phyloP scores from a whole-genome alignment of 169 alveolate genomes.

The Babesia ovata region DNA sequence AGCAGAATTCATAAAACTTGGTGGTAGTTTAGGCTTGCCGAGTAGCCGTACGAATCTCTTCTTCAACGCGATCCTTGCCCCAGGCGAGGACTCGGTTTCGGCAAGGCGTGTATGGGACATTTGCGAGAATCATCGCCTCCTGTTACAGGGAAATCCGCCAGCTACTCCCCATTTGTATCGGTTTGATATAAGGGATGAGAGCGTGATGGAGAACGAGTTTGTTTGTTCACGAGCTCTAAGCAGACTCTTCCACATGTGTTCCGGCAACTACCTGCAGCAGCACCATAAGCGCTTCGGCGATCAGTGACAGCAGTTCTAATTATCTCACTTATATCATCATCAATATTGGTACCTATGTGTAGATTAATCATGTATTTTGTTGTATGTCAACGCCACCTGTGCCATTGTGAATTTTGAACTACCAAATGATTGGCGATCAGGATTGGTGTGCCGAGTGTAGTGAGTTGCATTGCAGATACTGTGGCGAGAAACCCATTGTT shows the following conservation, averaged over 20 bases:
- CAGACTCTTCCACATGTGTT: slow-evolving; percentile 66
- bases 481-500: too few species aligned
- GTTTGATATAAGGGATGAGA: slow-evolving; percentile 48
- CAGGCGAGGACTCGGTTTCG: slow-evolving; percentile 11
- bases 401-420: too few species aligned
- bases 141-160: slow-evolving; percentile 26
- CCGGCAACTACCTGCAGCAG: slow-evolving; percentile 40
- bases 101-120: slow-evolving; percentile 32
- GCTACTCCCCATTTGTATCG: slow-evolving; percentile 23
- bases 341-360: too few species aligned
- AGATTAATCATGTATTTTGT: too few species aligned
- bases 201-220: slow-evolving; percentile 51
- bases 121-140: slow-evolving; percentile 28
- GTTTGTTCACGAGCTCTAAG: slow-evolving; percentile 56
- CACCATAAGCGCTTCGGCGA: slow-evolving; percentile 15
- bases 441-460: too few species aligned
- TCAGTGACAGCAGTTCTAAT: neutral
- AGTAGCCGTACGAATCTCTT: neutral
- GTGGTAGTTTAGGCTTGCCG: slow-evolving; percentile 1
- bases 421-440: too few species aligned
- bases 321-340: too few species aligned
- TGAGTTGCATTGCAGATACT: too few species aligned
- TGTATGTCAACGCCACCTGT: too few species aligned
- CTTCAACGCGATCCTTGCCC: slow-evolving; percentile 43
- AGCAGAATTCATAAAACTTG: slow-evolving; percentile 18